These are phyloP conservation scores for Chamaecyparis obtusa DNA, from an alignment of 75 land plant species.

Conservation along the genomic window DNA sequence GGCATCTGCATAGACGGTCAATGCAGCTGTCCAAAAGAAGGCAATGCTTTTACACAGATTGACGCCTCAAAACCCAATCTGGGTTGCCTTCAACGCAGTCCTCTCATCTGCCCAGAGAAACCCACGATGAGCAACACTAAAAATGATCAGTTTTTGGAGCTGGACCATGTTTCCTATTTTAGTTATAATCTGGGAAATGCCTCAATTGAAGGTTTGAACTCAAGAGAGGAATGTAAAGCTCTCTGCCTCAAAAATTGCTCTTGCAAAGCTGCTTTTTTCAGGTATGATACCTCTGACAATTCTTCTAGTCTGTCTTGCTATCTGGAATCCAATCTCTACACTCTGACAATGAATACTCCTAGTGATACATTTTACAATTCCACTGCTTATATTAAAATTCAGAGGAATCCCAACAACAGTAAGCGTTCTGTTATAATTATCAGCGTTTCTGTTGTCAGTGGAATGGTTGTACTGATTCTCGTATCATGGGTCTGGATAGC, in stretches of 20 bases:
- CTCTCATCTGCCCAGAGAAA: not conserved
- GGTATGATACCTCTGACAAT: not conserved
- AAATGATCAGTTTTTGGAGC: constrained; percentile 12
- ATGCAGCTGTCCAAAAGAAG: constrained; percentile 15
- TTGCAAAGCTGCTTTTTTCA: constrained; percentile 36
- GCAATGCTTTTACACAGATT: not conserved
- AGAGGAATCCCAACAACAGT: not conserved
- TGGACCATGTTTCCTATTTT: constrained; percentile 21
- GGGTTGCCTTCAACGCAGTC: not conserved
- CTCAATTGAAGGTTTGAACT: not conserved
- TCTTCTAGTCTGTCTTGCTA: constrained; percentile 18
- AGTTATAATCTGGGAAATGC: not conserved
- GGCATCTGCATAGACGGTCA: constrained; percentile 19
- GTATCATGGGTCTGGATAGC: not conserved
- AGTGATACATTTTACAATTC: constrained; percentile 6
- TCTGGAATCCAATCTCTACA: constrained; percentile 13
- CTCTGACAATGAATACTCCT: constrained; percentile 12
- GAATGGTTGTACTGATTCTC: not conserved
- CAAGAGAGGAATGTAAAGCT: constrained; percentile 24
- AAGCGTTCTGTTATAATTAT: not conserved
- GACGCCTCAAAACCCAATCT: not conserved
- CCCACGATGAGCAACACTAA: not conserved
- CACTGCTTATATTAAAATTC: constrained; percentile 23
- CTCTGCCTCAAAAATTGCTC: constrained; percentile 34
- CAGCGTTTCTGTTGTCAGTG: not conserved